A percentile compares a stretch with the other conserved stretches of the same genome.
phyloP scores from a whole-genome alignment of 495 filamentous ascomycete species.

The Penicillium simplicissimum region DNA sequence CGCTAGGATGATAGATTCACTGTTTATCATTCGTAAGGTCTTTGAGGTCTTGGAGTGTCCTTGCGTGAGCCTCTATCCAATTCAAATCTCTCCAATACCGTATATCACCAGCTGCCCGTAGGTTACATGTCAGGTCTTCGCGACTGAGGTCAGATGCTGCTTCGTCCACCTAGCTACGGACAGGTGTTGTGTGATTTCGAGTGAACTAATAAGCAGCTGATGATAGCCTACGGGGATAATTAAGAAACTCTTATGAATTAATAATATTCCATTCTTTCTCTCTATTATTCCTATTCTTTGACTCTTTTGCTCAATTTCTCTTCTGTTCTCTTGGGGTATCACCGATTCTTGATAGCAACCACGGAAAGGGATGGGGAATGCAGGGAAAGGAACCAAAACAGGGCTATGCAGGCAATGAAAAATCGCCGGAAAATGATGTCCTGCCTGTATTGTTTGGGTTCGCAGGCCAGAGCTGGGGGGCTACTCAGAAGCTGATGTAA shows the following conservation, averaged over 20 bases:
- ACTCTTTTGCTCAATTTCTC: neutral
- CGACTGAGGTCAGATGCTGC: too few species aligned
- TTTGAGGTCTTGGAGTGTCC: too few species aligned
- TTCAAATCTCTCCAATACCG: too few species aligned
- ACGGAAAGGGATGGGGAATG: constrained; percentile 1
- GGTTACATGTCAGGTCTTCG: neutral
- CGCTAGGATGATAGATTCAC: too few species aligned
- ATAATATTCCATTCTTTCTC: neutral
- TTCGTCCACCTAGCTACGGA: too few species aligned
- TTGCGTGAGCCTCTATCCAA: too few species aligned
- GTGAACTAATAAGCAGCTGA: neutral
- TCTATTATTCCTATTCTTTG: neutral
- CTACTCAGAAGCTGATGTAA: constrained; percentile 62
- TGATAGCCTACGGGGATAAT: neutral
- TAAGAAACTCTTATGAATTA: neutral
- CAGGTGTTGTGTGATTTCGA: too few species aligned
- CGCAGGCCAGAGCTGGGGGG: too few species aligned
- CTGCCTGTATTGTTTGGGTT: neutral
- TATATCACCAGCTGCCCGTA: neutral
- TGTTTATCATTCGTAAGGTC: too few species aligned
- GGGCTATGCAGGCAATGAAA: constrained; percentile 16
- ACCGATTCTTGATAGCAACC: neutral
- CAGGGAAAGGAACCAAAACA: neutral
- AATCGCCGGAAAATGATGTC: constrained; percentile 1
- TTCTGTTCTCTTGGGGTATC: constrained; percentile 2